Evolutionary conservation across 2,329 filamentous ascomycete species (phyloP), one percentile per base, ranked within the genome.

Genomic region (Coniosporium tulheliwenetii): DNA sequence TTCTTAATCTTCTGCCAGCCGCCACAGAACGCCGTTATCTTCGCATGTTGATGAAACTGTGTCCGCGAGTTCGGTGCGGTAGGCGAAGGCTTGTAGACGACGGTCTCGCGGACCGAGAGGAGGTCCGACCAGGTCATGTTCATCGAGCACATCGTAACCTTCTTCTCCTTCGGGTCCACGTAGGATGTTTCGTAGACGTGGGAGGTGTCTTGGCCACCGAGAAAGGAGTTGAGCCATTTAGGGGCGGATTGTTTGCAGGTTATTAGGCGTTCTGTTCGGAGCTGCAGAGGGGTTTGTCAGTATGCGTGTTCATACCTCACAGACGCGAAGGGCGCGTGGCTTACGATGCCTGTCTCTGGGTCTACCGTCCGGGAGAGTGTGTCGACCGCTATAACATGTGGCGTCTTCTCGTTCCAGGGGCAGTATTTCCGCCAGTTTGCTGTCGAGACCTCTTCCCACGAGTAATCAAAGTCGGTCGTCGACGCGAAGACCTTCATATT

Each of bases 401-500:
- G 85, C n/a, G 84, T 87, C 66, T 94, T 91, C 62, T 95, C 83
- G 69, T 98, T 98, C 89, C 91, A 96, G 14, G 89, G 89, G 55
- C 85, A 93, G 66, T 98, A 98, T 64, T 98, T 98, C 52, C 79
- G 81, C 91, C 91, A 98, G 73, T 98, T 98, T 59, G 84, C 86
- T 10, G 85, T 86, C 19, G 86, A 94, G 31, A 98, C 91, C 63
- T 96, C 89, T 56, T 94, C 85, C 91, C 91, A 98, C 37, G 89
- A 93, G 71, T 98, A 98, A 67, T 94, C 75, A 66, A 93, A 98
- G 45, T 85, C 86, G 64, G 85, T 84, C 33, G 71, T 70, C 55
- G 85, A 93, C 52, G 85, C 84, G 57, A 96, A 96, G 65, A 96
- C 84, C 73, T 93, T 94, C 91, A 98, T 96, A 40, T 44, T 65